phyloP scores from a whole-genome alignment of 352 stramenopile genomes.

The Salisapilia sapeloensis region DNA sequence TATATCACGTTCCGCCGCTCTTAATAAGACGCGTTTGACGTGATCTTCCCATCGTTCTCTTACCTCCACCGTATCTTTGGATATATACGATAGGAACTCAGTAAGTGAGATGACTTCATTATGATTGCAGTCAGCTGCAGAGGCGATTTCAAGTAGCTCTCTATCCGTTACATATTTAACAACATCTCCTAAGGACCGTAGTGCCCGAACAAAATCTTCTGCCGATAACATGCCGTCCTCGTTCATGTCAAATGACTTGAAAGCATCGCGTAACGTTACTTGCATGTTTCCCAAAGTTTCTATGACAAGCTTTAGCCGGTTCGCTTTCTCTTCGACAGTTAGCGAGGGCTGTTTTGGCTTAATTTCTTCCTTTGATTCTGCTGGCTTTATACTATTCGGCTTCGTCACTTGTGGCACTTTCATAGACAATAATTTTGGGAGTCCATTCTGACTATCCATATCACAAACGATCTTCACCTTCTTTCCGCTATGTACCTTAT shows the following conservation, averaged over 20 bases:
- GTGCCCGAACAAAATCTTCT: constrained; percentile 22
- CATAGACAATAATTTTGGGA: constrained; percentile 36
- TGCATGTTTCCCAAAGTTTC: constrained; percentile 11
- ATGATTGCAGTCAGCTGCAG: constrained; percentile 22
- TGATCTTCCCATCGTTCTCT: constrained; percentile 18
- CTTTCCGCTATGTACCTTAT: constrained; percentile 7
- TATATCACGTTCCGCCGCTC: constrained; percentile 37
- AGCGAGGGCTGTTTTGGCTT: not conserved
- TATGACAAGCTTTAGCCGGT: constrained; percentile 21
- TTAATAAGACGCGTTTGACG: constrained; percentile 25
- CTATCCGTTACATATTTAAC: constrained; percentile 22
- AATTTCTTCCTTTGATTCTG: not conserved
- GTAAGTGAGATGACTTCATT: constrained; percentile 22
- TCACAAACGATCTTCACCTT: constrained; percentile 29
- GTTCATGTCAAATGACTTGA: constrained; percentile 21
- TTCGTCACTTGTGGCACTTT: constrained; percentile 4
- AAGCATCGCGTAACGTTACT: constrained; percentile 12
- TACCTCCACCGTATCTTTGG: constrained; percentile 2
- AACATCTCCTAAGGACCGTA: constrained; percentile 22
- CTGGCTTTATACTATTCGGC: not conserved
- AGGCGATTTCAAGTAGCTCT: constrained; percentile 12
- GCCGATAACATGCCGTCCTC: constrained; percentile 22
- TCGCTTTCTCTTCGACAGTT: constrained; percentile 5
- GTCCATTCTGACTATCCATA: constrained; percentile 14
- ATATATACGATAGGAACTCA: constrained; percentile 22